Base-by-base conservation (phyloP, 345 rosid species). In the Turritis glabra region DNA sequence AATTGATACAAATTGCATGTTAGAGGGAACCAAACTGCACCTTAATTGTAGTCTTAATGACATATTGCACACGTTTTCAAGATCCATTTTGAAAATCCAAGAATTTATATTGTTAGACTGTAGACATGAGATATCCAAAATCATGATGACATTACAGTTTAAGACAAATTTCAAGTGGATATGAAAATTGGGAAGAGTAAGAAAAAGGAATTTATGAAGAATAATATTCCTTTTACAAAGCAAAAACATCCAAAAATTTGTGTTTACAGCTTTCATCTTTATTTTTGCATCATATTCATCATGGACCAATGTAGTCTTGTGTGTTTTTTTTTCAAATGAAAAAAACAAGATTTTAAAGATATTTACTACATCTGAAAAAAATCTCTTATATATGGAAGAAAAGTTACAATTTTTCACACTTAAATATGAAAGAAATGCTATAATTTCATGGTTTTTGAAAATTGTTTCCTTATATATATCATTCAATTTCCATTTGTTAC, bases 141-240 rank as follows among this genome's bases (percentile, higher is more conserved):
- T 11, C 56, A 44, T 15, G 26, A 40, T 58, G 37, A 23, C 30
- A 69, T 44, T 10, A 30, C 38, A 22, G 29, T 13, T 23, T 35
- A 26, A 71, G 74, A 22, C 58, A 27, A 22, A 15, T 1, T 26
- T 2, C 2, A 21, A 61, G 30, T 17, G 43, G 7, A 51, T 25
- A 61, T 26, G 37, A 63, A 40, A 60, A 37, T 19, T 43, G 29
- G 47, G 17, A 72, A 40, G 10, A 43, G 5, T 9, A 10, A 35
- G 2, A 22, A 25, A 17, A 63, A 30, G 12, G 47, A 73, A 54
- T 64, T 26, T 57, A 19, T 53, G 64, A 44, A 55, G 27, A 33
- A 46, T 47, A 26, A 65, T 57, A 67, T 67, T 67, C 78, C 26
- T 17, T 59, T 57, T 48, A 75, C 73, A 74, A 75, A 67, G 44